Percentiles rank a stretch among this genome's conserved stretches.
These are phyloP conservation scores for Cylindricascospora bacillispora DNA, from an alignment of 1,139 yeast genomes.

Conservation along the genomic window DNA sequence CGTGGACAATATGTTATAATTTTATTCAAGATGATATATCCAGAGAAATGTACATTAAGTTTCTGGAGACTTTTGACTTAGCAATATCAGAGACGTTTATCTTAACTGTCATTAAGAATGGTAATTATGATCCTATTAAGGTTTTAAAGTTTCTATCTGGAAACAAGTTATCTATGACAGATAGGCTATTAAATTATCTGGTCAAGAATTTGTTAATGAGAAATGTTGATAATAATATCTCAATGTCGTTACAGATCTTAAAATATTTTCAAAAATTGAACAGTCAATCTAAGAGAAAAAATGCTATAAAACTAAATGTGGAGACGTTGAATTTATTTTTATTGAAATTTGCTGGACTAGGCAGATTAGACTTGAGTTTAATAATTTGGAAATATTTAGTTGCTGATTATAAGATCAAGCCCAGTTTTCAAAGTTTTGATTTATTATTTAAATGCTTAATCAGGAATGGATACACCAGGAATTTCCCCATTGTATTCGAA, in stretches of 20 bases:
- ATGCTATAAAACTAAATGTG: constrained; percentile 7
- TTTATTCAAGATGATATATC: constrained; percentile 22
- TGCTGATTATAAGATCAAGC: constrained; percentile 11
- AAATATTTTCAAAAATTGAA: constrained; percentile 5
- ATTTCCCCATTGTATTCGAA: constrained; percentile 14
- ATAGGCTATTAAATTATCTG: too few species aligned
- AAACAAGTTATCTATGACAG: constrained; percentile 13
- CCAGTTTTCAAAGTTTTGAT: constrained; percentile 23
- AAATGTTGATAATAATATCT: too few species aligned
- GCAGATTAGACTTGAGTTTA: constrained; percentile 26
- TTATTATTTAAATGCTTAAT: constrained; percentile 26
- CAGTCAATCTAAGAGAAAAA: not conserved
- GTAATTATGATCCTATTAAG: constrained; percentile 6
- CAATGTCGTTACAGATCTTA: constrained; percentile 21
- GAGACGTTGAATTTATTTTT: constrained; percentile 24
- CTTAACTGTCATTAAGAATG: constrained; percentile 11
- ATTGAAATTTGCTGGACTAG: constrained; percentile 20
- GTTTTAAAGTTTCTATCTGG: constrained; percentile 11
- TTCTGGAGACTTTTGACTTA: constrained; percentile 16
- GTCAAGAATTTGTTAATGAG: too few species aligned
- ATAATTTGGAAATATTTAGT: constrained; percentile 21
- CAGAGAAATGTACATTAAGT: constrained; percentile 18
- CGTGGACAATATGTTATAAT: constrained; percentile 29
- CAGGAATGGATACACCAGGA: constrained; percentile 23
- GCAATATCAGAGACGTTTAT: constrained; percentile 13